Conservation (phyloP, 2,329 filamentous ascomycete genomes). For the Apiospora malaysiana region DNA sequence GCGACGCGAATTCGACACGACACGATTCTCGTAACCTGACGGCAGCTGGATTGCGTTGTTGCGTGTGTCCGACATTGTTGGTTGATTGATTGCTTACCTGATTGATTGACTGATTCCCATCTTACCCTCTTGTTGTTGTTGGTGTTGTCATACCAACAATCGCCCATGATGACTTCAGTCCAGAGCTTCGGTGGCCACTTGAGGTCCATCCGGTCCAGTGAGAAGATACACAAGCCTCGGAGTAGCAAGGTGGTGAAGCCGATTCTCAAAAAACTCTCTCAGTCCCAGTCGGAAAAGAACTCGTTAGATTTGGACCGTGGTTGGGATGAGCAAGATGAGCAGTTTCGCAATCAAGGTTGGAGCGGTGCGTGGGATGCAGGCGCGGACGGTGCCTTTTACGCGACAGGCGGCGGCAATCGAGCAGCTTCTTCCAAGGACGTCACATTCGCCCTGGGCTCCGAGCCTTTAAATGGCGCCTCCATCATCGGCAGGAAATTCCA, state of each 20-base stretch:
- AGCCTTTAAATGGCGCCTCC: conserved; percentile 31
- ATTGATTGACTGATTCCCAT: not conserved
- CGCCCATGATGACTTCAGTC: conserved; percentile 42
- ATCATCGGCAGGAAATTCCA: conserved; percentile 45
- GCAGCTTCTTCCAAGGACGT: conserved; percentile 47
- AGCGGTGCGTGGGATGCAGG: conserved; percentile 12
- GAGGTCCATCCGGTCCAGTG: conserved; percentile 31
- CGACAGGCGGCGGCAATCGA: conserved; percentile 27
- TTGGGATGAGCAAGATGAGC: conserved; percentile 60
- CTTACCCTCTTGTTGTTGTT: not conserved
- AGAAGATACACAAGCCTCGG: conserved; percentile 51
- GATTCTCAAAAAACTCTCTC: conserved; percentile 62
- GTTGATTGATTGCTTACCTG: conserved; percentile 18
- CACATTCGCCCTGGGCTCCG: conserved; percentile 51
- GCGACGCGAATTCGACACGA: not conserved
- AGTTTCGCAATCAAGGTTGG: conserved; percentile 36
- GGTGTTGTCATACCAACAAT: not conserved
- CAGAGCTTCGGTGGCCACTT: conserved; percentile 37
- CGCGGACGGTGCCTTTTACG: not conserved
- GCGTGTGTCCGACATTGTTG: not conserved
- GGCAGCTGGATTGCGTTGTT: conserved; percentile 16
- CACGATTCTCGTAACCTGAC: not conserved
- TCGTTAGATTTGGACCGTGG: conserved; percentile 67
- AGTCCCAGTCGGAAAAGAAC: conserved; percentile 62
- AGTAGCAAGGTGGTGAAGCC: conserved; percentile 62